Evolutionary conservation across 1,139 yeast genomes (phyloP), one percentile per base, ranked within the genome.

Genomic region (Candida albicans): DNA sequence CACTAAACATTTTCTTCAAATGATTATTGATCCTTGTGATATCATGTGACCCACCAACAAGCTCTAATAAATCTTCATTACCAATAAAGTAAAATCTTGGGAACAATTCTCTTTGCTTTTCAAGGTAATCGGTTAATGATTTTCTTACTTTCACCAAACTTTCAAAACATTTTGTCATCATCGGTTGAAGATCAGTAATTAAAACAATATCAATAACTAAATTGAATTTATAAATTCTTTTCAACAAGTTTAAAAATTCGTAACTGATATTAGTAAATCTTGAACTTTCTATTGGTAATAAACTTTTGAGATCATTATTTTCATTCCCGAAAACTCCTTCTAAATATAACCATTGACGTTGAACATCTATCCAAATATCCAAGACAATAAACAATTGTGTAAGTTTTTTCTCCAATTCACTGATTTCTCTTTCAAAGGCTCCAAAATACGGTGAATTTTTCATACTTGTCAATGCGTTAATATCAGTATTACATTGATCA

Each of bases 31-130:
- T 68, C 8, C 77, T 61, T 0, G 50, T 48, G 4, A 79, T 61
- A 52, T 84, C 79, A 8, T 64, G 65, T 0, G 83, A 70, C 46
- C 83, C 76, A 3, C 97, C 96, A 43, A 93, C 77, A 34, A 93
- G 77, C 50, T 89, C 96, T 33, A 93, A 66, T 33, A 93, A 67
- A 58, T 91, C 97, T 51, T 90, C 96, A 57, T 93, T 93, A 6
- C 98, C 97, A 33, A 93, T 68, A 57, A 93, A 91, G 55, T 85
- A 90, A 48, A 91, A 86, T 37, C 98, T 72, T 0, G 96, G 93
- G 55, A 86, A 91, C 2, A 75, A 51, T 39, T 79, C 85, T 51
- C 98, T 69, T 56, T 91, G 96, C 37, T 76, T 79, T 54, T 91
- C 97, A 39, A 91, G 70, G 58, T 84, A 93, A 12, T 87, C 95